Evolutionary conservation across 768 basidiomycete species (phyloP).

Genomic region (Lactarius vividus): DNA sequence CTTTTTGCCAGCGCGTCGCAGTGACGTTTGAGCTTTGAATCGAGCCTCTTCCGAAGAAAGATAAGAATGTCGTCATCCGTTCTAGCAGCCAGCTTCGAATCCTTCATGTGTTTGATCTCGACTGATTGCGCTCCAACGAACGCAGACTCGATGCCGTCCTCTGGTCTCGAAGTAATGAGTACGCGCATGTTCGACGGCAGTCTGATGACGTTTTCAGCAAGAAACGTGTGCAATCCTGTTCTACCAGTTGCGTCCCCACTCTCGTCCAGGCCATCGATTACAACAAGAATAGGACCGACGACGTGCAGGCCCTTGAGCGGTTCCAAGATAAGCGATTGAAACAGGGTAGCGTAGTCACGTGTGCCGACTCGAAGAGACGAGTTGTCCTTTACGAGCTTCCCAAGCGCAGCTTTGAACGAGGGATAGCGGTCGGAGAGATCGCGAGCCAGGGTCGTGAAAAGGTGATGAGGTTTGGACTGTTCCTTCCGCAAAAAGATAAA

Average conservation of each 20-base stretch:
- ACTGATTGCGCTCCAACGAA: neutral
- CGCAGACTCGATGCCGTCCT: neutral
- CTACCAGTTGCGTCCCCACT: neutral
- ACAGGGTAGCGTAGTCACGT: neutral
- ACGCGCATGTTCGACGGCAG: neutral
- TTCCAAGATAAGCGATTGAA: neutral
- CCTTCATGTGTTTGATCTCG: neutral
- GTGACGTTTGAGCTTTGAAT: neutral
- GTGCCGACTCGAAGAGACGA: neutral
- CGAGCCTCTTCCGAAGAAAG: neutral
- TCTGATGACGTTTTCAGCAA: neutral
- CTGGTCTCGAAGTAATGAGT: neutral
- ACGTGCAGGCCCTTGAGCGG: neutral
- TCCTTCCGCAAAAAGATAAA: neutral
- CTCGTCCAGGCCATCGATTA: constrained; percentile 1
- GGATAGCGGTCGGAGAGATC: neutral
- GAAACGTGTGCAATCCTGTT: neutral
- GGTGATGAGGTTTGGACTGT: neutral
- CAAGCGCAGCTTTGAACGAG: neutral
- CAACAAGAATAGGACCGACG: neutral
- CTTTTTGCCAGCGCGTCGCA: neutral
- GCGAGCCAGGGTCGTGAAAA: neutral
- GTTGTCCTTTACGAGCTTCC: neutral
- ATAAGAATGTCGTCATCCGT: neutral
- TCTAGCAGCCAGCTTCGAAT: neutral